Conservation (phyloP, 2,329 filamentous ascomycete species). For the Aschersonia sp. region DNA sequence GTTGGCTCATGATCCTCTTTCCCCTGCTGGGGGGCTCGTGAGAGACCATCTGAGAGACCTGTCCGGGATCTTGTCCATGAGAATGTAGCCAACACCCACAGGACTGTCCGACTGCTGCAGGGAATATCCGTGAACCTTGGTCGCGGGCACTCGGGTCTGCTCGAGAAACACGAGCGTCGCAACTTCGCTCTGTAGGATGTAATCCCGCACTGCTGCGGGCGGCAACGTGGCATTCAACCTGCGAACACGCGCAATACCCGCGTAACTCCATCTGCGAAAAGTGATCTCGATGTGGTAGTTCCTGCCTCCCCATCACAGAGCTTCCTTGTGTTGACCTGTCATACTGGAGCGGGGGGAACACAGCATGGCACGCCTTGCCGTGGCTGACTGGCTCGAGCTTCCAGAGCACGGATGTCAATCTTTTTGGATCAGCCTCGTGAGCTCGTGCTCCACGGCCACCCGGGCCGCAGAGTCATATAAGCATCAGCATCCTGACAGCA, state of each 20-base stretch:
- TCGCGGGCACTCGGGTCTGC: slow-evolving; percentile 19
- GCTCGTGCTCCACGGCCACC: slow-evolving; percentile 19
- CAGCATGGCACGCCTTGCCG: slow-evolving; percentile 19
- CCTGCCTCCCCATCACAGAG: slow-evolving; percentile 26
- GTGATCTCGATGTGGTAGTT: slow-evolving; percentile 27
- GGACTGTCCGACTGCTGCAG: slow-evolving; percentile 14
- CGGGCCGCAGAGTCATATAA: slow-evolving; percentile 5
- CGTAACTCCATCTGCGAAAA: slow-evolving; percentile 24
- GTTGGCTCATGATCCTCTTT: slow-evolving; percentile 19
- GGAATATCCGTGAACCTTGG: slow-evolving; percentile 22
- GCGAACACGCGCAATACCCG: slow-evolving; percentile 27
- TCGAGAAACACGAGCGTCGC: slow-evolving; percentile 25
- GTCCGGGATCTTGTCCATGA: slow-evolving; percentile 26
- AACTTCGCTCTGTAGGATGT: slow-evolving; percentile 24
- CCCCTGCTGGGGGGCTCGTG: slow-evolving; percentile 17
- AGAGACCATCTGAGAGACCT: slow-evolving; percentile 20
- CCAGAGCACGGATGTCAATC: slow-evolving; percentile 20
- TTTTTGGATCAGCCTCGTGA: slow-evolving; percentile 18
- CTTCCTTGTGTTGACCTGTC: slow-evolving; percentile 15
- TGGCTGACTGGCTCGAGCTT: slow-evolving; percentile 14
- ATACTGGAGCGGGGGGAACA: slow-evolving; percentile 20
- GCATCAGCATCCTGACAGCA: neutral
- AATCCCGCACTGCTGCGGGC: slow-evolving; percentile 16
- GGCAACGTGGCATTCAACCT: slow-evolving; percentile 24
- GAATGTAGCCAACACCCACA: slow-evolving; percentile 24